These are phyloP conservation scores for Rhizopus stolonifer DNA, from an alignment of 371 early-diverging fungal species.

Conservation along the genomic window DNA sequence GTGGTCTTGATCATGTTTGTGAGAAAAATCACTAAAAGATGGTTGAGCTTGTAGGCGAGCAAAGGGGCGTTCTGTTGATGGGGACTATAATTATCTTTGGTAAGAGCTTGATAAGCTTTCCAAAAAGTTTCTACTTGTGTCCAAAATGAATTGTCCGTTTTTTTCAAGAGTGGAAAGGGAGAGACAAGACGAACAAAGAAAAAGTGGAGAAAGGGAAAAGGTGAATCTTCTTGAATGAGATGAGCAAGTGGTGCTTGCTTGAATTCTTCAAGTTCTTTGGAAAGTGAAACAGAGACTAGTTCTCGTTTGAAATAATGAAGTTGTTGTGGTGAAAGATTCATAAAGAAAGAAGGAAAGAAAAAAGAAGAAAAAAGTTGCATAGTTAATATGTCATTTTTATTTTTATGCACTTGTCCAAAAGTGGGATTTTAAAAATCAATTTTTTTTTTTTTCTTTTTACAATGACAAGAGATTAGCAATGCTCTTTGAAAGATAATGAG, in stretches of 20 bases:
- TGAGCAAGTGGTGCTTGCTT: constrained; percentile 3
- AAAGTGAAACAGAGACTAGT: constrained; percentile 17
- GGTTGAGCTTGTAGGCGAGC: constrained; percentile 38
- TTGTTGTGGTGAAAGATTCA: too few relatives aligned
- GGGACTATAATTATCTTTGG: constrained; percentile 31
- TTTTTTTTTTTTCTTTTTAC: too few relatives aligned
- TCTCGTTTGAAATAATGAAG: constrained; percentile 29
- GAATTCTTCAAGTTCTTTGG: constrained; percentile 9
- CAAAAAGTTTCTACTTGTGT: constrained; percentile 33
- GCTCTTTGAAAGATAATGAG: constrained; percentile 52
- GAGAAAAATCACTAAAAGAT: constrained; percentile 34
- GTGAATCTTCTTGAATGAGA: not conserved
- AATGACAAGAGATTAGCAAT: constrained; percentile 9
- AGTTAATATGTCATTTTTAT: not conserved
- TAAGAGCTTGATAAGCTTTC: constrained; percentile 32
- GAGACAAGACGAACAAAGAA: constrained; percentile 32
- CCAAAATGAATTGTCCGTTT: constrained; percentile 34
- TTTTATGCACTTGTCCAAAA: too few relatives aligned
- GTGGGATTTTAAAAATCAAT: too few relatives aligned
- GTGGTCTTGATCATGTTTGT: constrained; percentile 41
- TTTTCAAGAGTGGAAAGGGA: constrained; percentile 42
- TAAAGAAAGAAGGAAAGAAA: too few relatives aligned
- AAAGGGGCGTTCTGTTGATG: constrained; percentile 37
- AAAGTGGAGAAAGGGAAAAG: constrained; percentile 37
- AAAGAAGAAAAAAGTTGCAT: too few relatives aligned